Base-by-base conservation (phyloP, 345 rosid genomes). In the Boechera divaricarpa region DNA sequence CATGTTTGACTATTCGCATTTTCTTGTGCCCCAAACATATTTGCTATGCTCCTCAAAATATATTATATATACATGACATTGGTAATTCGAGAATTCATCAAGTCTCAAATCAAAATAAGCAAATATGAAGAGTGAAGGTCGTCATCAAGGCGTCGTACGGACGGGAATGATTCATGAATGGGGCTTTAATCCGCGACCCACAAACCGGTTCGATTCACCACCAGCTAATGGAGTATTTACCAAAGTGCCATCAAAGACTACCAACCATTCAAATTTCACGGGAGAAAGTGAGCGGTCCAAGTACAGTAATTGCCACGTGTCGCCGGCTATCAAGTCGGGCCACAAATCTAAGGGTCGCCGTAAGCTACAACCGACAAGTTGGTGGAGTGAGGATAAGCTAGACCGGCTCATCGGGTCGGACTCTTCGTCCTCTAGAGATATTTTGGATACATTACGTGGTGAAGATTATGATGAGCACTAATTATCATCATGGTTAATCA, bases 41-140 rank as follows among this genome's bases (percentile, higher is more conserved):
- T 60, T 32, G 47, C 56, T 18, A 3, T 12, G 32, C 10, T 35
- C 67, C 59, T 36, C 53, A 62, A 38, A 38, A 12, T 28, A 13
- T 63, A 32, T 21, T 48, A 63, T 65, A 69, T 35, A 63, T 65
- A 62, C 54, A 9, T 15, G 7, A 24, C 33, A 62, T 7, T 33
- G 24, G 4, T 31, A 5, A 11, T 6, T 10, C 10, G 0, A 42
- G 33, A 77, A 32, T 9, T 55, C 71, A 70, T 69, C 41, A 70
- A 77, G 47, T n/a, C 70, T 32, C 58, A 41, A 52, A 7, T 10
- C 48, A 51, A 6, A 2, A 0, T 3, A 47, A 62, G 62, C 57
- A 74, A 74, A 54, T 10, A 77, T 77, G 80, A 77, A 8, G 29
- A 69, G 52, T 18, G 71, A 62, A 54, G 76, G 80, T 54, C 70